Evolutionary conservation across 768 basidiomycete genomes (phyloP), one percentile per base, ranked within the genome.

Genomic region (Suillus placidus): DNA sequence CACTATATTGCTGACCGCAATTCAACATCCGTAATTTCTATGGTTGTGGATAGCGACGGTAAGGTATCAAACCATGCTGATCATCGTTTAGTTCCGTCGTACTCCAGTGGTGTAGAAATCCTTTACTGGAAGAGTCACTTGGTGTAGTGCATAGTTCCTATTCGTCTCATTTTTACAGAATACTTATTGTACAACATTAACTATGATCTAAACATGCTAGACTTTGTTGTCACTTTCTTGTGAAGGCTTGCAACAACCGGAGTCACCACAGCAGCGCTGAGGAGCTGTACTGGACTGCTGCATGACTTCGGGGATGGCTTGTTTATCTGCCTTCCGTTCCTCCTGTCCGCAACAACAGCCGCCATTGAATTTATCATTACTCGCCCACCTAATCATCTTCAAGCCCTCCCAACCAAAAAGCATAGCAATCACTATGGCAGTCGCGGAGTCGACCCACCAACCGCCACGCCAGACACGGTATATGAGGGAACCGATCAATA

Each of bases 361-460:
- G 0, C 81, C 81, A 57, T 76, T 72, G 49, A 82, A 82, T 13
- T 72, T 60, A 12, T 75, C 64, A 62, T 72, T 67, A 32, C 71
- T 69, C 14, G 75, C 80, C 81, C 81, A 82, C 56, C 73, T 69
- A 14, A 80, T 62, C 81, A 83, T 80, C 67, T 83, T 82, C 47
- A 71, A 18, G 1, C 82, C 83, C 57, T 84, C 83, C 80, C 81
- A 80, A 12, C 77, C 80, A 62, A 84, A 84, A 55, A 83, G 68
- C 9, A 81, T 4, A 3, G 76, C 78, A 38, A 84, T 73, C 13
- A 78, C 61, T 32, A 84, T 74, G 1, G 81, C 74, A 13, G 83
- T 83, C n/a, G 77, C 78, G 23, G 79, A 70, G 63, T 84, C 83
- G 14, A 82, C 71, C 83, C 83, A 84, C 83, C 83, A 83, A 0